Percentiles rank a stretch among this genome's conserved stretches.
Conservation (phyloP, 139 green algal genomes). For the Raphidocelis subcapitata region DNA sequence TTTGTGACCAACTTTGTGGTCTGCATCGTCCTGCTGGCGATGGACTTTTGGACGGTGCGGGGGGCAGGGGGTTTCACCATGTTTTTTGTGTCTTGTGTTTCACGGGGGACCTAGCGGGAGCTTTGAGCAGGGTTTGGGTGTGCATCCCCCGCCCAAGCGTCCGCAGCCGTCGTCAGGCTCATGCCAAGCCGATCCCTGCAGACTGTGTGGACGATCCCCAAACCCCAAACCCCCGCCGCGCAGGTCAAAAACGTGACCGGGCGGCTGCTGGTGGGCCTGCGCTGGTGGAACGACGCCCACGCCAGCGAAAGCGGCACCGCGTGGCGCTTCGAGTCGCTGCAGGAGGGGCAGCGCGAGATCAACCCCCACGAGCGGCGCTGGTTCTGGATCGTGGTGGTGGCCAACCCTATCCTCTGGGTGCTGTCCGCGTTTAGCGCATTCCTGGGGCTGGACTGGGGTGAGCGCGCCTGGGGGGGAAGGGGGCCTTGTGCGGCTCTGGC, state of each 20-base stretch:
- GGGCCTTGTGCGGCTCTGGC: neutral
- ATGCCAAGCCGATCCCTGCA: too few species aligned
- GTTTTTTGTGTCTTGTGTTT: too few species aligned
- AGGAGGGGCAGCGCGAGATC: constrained; percentile 66
- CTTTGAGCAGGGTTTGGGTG: too few species aligned
- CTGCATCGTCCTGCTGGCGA: constrained; percentile 73
- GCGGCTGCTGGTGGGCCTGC: constrained; percentile 87
- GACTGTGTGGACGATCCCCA: too few species aligned
- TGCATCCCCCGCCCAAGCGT: too few species aligned
- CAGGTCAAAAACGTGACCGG: constrained; percentile 95
- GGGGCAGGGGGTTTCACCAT: too few species aligned
- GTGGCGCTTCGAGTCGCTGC: constrained; percentile 88
- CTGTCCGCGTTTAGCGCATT: constrained; percentile 65
- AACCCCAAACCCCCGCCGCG: neutral
- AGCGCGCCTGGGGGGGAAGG: constrained; percentile 10
- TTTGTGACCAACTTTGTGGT: constrained; percentile 91
- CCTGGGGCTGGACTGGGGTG: constrained; percentile 67
- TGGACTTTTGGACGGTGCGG: constrained; percentile 91
- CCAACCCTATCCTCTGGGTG: constrained; percentile 57
- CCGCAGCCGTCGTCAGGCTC: too few species aligned
- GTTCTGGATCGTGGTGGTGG: constrained; percentile 78
- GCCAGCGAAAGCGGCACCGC: constrained; percentile 84
- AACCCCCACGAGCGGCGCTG: constrained; percentile 66
- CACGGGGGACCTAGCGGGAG: too few species aligned
- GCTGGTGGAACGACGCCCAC: constrained; percentile 94